Percentiles rank a stretch among this genome's conserved stretches.
Conservation (phyloP, 139 green algal genomes). For the Chlorella sp. region DNA sequence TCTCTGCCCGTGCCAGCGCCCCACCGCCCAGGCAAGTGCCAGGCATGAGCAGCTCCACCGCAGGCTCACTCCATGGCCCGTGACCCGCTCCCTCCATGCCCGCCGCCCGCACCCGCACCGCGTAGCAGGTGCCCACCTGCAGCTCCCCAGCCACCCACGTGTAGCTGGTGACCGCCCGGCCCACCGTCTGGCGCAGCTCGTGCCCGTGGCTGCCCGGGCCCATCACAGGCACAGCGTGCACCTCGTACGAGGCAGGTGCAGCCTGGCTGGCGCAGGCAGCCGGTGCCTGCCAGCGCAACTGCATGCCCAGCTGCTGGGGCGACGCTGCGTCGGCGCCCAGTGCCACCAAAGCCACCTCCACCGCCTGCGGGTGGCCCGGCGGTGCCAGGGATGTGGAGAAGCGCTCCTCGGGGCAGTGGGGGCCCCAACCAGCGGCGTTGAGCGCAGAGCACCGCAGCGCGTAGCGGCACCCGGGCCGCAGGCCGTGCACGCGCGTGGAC, state of each 20-base stretch:
- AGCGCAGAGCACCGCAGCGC: constrained; percentile 31
- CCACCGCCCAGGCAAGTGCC: neutral
- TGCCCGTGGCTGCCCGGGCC: neutral
- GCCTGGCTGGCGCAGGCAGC: neutral
- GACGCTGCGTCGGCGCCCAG: too few relatives aligned
- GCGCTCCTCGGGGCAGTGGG: constrained; percentile 13
- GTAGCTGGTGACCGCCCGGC: neutral
- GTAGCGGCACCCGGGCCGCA: constrained; percentile 38
- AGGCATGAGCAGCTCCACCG: constrained; percentile 17
- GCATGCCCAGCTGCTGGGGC: too few relatives aligned
- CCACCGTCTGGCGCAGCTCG: constrained; percentile 13
- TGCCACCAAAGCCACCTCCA: too few relatives aligned
- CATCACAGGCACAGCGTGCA: neutral
- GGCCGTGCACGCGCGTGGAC: constrained; percentile 12
- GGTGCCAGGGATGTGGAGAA: constrained; percentile 25
- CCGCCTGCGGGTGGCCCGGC: constrained; percentile 18
- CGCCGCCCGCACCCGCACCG: constrained; percentile 43
- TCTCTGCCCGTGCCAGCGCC: too few relatives aligned
- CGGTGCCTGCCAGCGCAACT: neutral
- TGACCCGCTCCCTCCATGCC: constrained; percentile 50
- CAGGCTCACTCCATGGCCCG: constrained; percentile 44
- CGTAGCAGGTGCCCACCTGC: constrained; percentile 23
- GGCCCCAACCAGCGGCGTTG: constrained; percentile 41
- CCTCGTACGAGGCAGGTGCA: constrained; percentile 7
- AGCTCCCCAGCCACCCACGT: constrained; percentile 20